Evolutionary conservation across 495 filamentous ascomycete genomes (phyloP), one percentile per base, ranked within the genome.

Genomic region (Parathielavia hyrcaniae): DNA sequence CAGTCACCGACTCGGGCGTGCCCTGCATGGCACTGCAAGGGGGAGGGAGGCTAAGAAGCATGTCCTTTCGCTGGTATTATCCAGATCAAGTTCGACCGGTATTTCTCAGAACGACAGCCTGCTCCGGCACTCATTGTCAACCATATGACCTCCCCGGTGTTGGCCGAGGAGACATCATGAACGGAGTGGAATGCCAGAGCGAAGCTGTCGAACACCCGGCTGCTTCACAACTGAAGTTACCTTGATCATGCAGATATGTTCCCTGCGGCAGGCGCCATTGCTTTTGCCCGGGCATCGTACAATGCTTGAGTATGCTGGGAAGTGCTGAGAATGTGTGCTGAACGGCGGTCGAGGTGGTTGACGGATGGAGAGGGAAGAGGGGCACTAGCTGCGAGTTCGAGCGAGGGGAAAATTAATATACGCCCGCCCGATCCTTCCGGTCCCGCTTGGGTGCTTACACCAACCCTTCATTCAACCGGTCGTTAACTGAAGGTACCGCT

Each of bases 61-160:
- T 83, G 81, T 87, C 80, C 84, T 86, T 86, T 83, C 84, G 84
- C 84, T 85, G 82, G 84, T 80, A 87, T 87, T 86, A 84, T 86
- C 84, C 83, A 85, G 84, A 86, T 87, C 84, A 87, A 86, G 84
- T 87, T 86, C 71, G 61, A 55, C 69, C 70, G 63, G 71, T 76
- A 79, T 71, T 70, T 71, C 68, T 75, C 69, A 67, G 64, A 67
- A 55, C 64, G 53, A 61, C 46, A 41, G 34, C 53, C 19, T 38
- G 30, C 53, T 46, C 41, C 6, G 43, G 41, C 19, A 19, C 19
- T 41, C 53, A n/a, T n/a, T n/a, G n/a, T 36, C 41, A 11, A 23
- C 34, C 19, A 5, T n/a, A n/a, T 12, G 30, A 12, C 26, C 19
- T n/a, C 34, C 30, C 41, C 17, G 43, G 8, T 12, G 2, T 47